A percentile compares a stretch with the other conserved stretches of the same genome.
These are phyloP conservation scores for Penicillium canariense DNA, from an alignment of 495 filamentous ascomycete genomes.

Conservation along the genomic window DNA sequence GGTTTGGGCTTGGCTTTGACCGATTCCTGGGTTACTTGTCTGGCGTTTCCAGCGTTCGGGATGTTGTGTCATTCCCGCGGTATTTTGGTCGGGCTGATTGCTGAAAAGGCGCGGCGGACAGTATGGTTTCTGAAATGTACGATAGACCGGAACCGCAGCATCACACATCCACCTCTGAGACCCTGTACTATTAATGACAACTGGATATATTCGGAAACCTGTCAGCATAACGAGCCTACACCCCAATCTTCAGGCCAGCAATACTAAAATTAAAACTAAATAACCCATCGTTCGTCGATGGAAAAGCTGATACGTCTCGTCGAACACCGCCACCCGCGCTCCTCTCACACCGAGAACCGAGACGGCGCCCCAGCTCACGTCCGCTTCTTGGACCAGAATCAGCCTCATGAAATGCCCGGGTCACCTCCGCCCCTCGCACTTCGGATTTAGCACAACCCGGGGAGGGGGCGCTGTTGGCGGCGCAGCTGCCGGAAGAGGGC, in stretches of 20 bases:
- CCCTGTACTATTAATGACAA: neutral
- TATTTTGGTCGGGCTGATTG: constrained; percentile 92
- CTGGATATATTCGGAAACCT: neutral
- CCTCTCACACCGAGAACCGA: neutral
- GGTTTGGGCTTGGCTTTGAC: constrained; percentile 94
- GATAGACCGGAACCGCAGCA: constrained; percentile 9
- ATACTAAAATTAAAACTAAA: neutral
- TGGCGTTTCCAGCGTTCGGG: constrained; percentile 79
- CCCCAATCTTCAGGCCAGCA: neutral
- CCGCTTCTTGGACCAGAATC: neutral
- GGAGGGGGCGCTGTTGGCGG: neutral
- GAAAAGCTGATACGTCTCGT: neutral
- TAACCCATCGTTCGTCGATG: neutral
- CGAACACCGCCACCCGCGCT: neutral
- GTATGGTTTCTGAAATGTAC: constrained; percentile 22
- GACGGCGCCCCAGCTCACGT: neutral
- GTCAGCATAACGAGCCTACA: neutral
- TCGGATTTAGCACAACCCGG: neutral
- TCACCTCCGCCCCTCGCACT: neutral
- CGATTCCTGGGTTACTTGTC: constrained; percentile 82
- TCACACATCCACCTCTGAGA: neutral
- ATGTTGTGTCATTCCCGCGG: constrained; percentile 84
- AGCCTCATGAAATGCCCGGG: neutral
- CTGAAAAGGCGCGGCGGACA: constrained; percentile 33
- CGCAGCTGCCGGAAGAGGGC: neutral